Conservation (phyloP, 495 filamentous ascomycete genomes). For the Daldinia concentrica region DNA sequence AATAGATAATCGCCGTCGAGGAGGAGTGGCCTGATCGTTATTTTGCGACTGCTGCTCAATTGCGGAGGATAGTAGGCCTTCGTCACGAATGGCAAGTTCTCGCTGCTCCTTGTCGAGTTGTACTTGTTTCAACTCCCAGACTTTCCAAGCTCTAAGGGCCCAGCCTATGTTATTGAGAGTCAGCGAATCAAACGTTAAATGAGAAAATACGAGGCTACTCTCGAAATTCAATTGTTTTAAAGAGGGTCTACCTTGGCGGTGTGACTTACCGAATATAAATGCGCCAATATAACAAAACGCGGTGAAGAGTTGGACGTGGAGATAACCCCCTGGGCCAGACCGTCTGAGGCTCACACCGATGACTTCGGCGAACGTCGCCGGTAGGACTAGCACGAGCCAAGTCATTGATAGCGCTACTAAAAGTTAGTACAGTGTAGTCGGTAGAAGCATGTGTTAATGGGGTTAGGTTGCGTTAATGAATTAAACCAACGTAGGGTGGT, state of each 20-base stretch:
- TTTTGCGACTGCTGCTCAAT: conserved; percentile 18
- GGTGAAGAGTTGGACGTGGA: conserved; percentile 54
- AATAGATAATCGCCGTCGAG: conserved; percentile 5
- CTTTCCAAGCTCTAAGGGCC: conserved; percentile 56
- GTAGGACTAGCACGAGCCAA: conserved; percentile 78
- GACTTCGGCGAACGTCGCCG: conserved; percentile 77
- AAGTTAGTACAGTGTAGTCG: conserved; percentile 7
- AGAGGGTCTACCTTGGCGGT: conserved; percentile 3
- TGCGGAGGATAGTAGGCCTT: conserved; percentile 26
- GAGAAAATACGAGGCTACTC: neutral
- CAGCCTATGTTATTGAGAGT: conserved; percentile 41
- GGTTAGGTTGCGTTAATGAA: neutral
- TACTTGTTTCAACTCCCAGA: conserved; percentile 50
- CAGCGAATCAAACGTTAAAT: conserved; percentile 13
- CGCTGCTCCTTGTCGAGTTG: conserved; percentile 44
- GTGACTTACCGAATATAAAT: conserved; percentile 50
- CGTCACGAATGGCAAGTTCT: conserved; percentile 40
- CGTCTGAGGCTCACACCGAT: conserved; percentile 75
- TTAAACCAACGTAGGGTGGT: neutral
- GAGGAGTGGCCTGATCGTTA: neutral
- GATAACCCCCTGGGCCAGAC: conserved; percentile 51
- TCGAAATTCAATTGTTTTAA: neutral
- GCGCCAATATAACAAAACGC: conserved; percentile 51
- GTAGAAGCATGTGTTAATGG: neutral
- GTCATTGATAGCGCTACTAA: conserved; percentile 68